Evolutionary conservation across 768 basidiomycete genomes (phyloP).

Genomic region (Pleurotus djamor): DNA sequence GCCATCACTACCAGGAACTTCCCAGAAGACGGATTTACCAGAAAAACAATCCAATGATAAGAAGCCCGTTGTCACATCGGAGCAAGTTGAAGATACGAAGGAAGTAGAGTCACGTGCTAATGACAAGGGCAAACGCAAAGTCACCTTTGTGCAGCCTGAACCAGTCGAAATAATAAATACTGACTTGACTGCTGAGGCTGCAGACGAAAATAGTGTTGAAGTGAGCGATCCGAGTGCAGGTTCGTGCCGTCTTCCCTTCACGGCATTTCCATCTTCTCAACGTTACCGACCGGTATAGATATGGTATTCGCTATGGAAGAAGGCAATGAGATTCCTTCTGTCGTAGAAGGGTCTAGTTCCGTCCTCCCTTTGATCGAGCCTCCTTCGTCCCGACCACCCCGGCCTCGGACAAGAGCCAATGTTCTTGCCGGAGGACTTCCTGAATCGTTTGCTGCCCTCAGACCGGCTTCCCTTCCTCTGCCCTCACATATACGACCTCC

Average conservation of each 20-base stretch:
- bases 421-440: conserved; percentile 37
- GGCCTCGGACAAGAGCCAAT: conserved; percentile 26
- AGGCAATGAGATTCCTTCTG: conserved; percentile 23
- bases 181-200: conserved; percentile 28
- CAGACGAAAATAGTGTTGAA: conserved; percentile 21
- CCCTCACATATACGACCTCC: conserved; percentile 56
- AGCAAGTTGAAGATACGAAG: conserved; percentile 14
- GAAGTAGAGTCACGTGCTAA: conserved; percentile 23
- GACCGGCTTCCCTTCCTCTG: conserved; percentile 68
- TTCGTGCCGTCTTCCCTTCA: conserved; percentile 20
- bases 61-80: conserved; percentile 7
- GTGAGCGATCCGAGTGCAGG: conserved; percentile 40
- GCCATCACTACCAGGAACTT: conserved; percentile 9
- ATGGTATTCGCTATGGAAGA: conserved; percentile 74
- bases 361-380: conserved; percentile 42
- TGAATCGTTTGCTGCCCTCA: conserved; percentile 55
- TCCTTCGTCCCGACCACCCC: conserved; percentile 24
- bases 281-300: conserved; percentile 35
- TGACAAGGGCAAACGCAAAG: conserved; percentile 54
- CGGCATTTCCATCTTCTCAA: neutral
- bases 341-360: conserved; percentile 26
- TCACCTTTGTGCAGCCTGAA: conserved; percentile 68
- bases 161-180: conserved; percentile 41
- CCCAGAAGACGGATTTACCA: conserved; percentile 9
- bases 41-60: conserved; percentile 8